Evolutionary conservation across 2,329 filamentous ascomycete species (phyloP), one percentile per base, ranked within the genome.

Genomic region (Amesomyces nigricolor): DNA sequence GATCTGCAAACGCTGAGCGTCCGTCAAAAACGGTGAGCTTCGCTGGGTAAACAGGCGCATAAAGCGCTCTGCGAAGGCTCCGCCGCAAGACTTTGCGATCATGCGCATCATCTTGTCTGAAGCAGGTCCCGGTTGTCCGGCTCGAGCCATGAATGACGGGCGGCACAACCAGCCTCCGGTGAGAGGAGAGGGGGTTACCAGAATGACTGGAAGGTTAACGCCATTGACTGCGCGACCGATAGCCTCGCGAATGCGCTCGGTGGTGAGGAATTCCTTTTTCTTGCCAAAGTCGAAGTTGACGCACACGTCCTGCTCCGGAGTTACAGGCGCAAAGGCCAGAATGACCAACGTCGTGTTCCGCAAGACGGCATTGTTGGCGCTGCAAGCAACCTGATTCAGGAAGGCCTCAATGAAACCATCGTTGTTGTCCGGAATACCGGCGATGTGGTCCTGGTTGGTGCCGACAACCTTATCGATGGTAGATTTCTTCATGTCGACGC

Each of bases 111-210:
- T 47, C 5, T 47, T 51, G 13, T 53, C 32, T 8, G 11, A 10
- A 8, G 46, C 22, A 14, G 53, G 22, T 8, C 30, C 17, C 2
- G 16, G 8, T 10, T 42, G 14, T 5, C 13, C 26, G 10, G 42
- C 22, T 26, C 22, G 22, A 26, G 22, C 40, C 32, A 61, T 56
- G 16, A 63, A 43, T 9, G 51, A 54, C 9, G 62, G 60, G 1
- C 57, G 42, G 48, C 62, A 64, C 37, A 54, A n/a, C 62, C 62
- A 64, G n/a, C 62, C 61, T 26, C 57, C 60, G 5, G 62, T 63
- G 7, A 64, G 55, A 0, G 62, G 53, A 19, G 62, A 63, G 3
- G 58, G 50, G 13, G 60, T 62, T 44, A 64, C 40, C 14, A 62
- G 43, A 0, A 57, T 54, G 7, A 62, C 54, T 1, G 52, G 54